These are phyloP conservation scores for Skeletonema marinoi DNA, from an alignment of 108 stramenopile genomes.

Conservation along the genomic window DNA sequence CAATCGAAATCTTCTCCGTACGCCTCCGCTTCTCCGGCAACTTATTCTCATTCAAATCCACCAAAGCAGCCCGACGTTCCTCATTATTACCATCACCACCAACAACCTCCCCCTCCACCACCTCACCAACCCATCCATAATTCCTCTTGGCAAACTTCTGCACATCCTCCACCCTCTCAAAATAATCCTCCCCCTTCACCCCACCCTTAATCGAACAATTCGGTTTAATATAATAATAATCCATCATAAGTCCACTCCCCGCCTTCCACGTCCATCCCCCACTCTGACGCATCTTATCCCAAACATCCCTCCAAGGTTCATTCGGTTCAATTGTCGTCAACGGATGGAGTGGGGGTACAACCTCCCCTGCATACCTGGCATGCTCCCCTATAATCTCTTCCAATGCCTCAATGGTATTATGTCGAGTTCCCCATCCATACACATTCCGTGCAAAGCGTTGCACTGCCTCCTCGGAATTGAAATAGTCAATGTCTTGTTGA, in stretches of 20 bases:
- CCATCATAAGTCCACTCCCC: constrained; percentile 38
- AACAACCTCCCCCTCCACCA: neutral
- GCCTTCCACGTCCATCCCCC: constrained; percentile 42
- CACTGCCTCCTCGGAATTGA: constrained; percentile 19
- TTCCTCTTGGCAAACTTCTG: constrained; percentile 36
- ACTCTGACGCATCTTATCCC: constrained; percentile 26
- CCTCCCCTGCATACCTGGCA: constrained; percentile 6
- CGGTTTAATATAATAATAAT: constrained; percentile 47
- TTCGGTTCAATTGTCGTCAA: constrained; percentile 2
- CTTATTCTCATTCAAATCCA: neutral
- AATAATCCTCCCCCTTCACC: constrained; percentile 39
- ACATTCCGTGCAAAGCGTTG: constrained; percentile 1
- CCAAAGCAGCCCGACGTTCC: neutral
- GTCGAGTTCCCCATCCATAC: constrained; percentile 20
- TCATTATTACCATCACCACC: neutral
- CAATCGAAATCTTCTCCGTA: neutral
- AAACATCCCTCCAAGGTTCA: constrained; percentile 26
- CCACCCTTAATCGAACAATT: constrained; percentile 23
- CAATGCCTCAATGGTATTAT: neutral
- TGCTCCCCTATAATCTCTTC: constrained; percentile 11
- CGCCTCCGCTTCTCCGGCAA: neutral
- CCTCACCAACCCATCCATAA: constrained; percentile 37
- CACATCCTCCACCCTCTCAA: constrained; percentile 24
- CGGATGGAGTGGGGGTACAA: constrained; percentile 16
- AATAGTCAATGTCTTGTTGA: constrained; percentile 31